Conservation (phyloP, 371 early-diverging fungal genomes). For the Syncephalastrum racemosum region DNA sequence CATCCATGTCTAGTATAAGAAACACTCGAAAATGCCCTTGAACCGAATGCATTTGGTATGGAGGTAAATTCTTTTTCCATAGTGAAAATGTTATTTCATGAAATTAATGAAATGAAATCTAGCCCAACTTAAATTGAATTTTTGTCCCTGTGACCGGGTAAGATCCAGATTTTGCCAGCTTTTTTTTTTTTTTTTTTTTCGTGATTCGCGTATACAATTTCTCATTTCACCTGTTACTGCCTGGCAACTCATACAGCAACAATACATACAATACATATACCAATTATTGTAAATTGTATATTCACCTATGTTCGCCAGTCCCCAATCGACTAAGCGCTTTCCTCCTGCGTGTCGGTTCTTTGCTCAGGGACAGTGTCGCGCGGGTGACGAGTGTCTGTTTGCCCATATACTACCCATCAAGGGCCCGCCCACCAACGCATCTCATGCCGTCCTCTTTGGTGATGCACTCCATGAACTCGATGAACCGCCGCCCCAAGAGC, state of each 20-base stretch:
- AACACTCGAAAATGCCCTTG: no score
- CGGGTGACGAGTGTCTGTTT: conserved; percentile 46
- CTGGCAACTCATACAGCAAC: not conserved
- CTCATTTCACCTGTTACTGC: not conserved
- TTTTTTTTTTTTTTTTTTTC: conserved; percentile 1
- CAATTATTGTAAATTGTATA: no score
- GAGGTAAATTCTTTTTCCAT: no score
- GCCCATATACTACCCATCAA: conserved; percentile 45
- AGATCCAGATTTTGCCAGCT: not conserved
- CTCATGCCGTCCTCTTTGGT: conserved; percentile 22
- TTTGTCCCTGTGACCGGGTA: no score
- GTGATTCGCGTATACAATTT: not conserved
- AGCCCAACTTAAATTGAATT: no score
- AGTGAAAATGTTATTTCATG: no score
- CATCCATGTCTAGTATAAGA: no score
- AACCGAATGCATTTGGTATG: no score
- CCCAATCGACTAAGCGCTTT: conserved; percentile 36
- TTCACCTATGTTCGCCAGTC: conserved; percentile 19
- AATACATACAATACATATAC: not conserved
- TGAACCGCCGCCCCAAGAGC: conserved; percentile 8
- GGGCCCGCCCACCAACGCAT: conserved; percentile 19
- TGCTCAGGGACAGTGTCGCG: conserved; percentile 47
- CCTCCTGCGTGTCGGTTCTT: conserved; percentile 49
- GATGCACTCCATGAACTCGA: conserved; percentile 17
- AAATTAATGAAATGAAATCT: no score